A percentile compares a stretch with the other conserved stretches of the same genome.
Evolutionary conservation across 441 rosid species (phyloP).

Genomic region (Adansonia gregorii): DNA sequence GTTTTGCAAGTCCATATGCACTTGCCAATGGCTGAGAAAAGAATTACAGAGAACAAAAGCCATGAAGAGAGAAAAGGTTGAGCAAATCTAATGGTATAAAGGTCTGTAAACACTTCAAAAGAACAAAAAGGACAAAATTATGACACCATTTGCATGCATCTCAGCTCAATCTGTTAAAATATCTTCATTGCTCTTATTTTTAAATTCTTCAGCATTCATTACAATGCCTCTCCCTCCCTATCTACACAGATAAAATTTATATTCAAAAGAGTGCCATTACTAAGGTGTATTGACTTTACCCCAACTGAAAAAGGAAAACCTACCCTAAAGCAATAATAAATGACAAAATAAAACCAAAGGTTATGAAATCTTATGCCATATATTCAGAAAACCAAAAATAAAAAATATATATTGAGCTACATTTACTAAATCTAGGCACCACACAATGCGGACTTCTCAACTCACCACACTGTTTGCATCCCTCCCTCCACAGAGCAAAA

Average conservation of each 20-base stretch:
- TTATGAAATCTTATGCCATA: background rate
- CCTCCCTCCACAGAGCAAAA: slow-evolving; percentile 97
- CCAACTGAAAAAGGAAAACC: slow-evolving; percentile 13
- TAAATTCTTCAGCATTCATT: background rate
- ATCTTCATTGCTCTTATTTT: slow-evolving; percentile 8
- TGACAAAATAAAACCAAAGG: background rate
- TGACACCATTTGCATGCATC: slow-evolving; percentile 21
- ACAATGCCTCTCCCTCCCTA: background rate
- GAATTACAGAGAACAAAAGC: slow-evolving; percentile 13
- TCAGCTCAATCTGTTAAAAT: slow-evolving; percentile 21
- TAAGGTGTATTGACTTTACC: background rate
- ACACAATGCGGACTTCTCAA: slow-evolving; percentile 20
- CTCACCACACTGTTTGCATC: slow-evolving; percentile 97
- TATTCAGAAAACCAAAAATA: background rate
- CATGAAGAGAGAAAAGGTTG: slow-evolving; percentile 27
- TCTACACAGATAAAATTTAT: background rate
- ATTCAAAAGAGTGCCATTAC: background rate
- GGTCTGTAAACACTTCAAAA: background rate
- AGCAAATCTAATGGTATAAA: slow-evolving; percentile 13
- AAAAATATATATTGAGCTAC: background rate
- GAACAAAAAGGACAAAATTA: background rate
- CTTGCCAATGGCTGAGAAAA: slow-evolving; percentile 82
- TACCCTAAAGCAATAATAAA: background rate
- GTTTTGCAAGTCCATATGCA: slow-evolving; percentile 99
- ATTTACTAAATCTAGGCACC: background rate